phyloP scores from a whole-genome alignment of 306 rosid genomes.

The Lathyrus aphaca region DNA sequence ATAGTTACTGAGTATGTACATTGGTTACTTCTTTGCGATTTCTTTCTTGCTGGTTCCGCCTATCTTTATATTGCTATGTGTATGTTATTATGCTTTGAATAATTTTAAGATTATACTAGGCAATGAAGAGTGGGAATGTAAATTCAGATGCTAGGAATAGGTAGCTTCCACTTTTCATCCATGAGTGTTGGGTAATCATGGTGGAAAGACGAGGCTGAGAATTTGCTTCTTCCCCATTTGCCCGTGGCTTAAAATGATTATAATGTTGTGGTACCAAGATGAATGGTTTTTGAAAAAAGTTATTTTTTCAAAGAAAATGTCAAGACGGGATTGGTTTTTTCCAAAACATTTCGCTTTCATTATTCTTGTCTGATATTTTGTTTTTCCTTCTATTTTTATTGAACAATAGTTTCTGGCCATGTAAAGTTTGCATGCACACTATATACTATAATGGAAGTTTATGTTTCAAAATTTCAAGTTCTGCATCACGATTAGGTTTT shows the following conservation, averaged over 20 bases:
- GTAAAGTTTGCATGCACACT: constrained; percentile 19
- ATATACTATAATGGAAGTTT: neutral
- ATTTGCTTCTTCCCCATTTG: neutral
- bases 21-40: neutral
- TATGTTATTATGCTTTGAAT: neutral
- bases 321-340: too few relatives aligned
- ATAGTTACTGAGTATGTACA: constrained; percentile 65
- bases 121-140: constrained; percentile 7
- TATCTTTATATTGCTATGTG: neutral
- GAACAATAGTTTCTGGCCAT: neutral
- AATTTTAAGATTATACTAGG: constrained; percentile 16
- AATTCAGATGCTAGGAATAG: neutral
- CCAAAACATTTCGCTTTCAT: too few relatives aligned
- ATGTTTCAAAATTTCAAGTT: constrained; percentile 12
- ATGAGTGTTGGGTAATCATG: neutral
- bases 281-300: too few relatives aligned
- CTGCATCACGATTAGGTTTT: neutral
- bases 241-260: neutral
- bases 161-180: constrained; percentile 14
- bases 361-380: neutral
- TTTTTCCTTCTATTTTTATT: neutral
- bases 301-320: too few relatives aligned
- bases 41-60: neutral
- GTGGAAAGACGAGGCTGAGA: constrained; percentile 14
- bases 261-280: too few relatives aligned